Evolutionary conservation across 2,329 filamentous ascomycete species (phyloP), one percentile per base, ranked within the genome.

Genomic region (Nigrospora osmanthi): DNA sequence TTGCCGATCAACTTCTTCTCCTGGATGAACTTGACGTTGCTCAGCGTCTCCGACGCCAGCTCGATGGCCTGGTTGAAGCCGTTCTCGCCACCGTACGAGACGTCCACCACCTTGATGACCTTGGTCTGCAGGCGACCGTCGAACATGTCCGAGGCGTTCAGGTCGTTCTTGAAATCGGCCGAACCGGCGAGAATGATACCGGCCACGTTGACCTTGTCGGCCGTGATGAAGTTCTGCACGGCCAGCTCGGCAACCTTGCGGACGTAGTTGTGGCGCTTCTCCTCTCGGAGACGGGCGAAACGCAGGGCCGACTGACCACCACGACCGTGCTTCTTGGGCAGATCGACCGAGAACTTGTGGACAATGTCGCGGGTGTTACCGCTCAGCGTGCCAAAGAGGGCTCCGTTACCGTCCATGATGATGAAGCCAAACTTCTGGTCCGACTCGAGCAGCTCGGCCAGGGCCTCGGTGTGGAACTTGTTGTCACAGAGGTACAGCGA

Each of bases 381-480:
- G 60, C 89, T 95, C 36, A 98, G 77, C 1, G 93, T 98, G 59
- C 93, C 93, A 57, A 98, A 98, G 30, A 98, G 82, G 37, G 93
- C 88, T 58, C 93, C 94, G 70, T 98, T 98, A 73, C 93, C 93
- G 65, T 98, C 93, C 93, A 98, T 98, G 72, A 98, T 85, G 68
- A 98, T 98, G 73, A 98, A 98, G 45, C 93, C 93, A 58, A 98
- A 98, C 71, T 95, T 96, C 71, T 97, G 93, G 66, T 98, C 93
- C 15, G 91, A 96, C 72, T 98, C 93, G 54, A 98, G 84, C 60
- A 98, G 80, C 73, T 98, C 93, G 54, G 90, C 93, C 54, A 98
- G 75, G 15, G 93, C 91, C 70, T 98, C 93, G 47, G 93, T 98
- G 66, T 98, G 93, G 71, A 98, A 98, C 65, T 98, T 98, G 78